Conservation (phyloP, 2,329 filamentous ascomycete species). For the Celoporthe dispersa region DNA sequence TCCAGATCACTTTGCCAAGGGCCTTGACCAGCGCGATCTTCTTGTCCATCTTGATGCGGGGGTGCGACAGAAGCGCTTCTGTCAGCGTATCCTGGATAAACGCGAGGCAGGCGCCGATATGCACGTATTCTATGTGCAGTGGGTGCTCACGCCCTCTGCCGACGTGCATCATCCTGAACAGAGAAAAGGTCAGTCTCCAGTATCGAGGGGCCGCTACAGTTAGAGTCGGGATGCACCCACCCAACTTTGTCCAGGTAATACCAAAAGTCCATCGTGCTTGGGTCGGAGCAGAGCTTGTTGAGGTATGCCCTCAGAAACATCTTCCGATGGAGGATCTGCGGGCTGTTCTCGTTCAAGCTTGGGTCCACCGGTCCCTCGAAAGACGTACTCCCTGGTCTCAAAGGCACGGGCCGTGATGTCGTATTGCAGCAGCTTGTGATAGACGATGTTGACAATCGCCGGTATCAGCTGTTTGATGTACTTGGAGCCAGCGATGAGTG, state of each 20-base stretch:
- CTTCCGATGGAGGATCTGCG: slow-evolving; percentile 77
- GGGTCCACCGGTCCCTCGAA: slow-evolving; percentile 71
- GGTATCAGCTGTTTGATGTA: slow-evolving; percentile 84
- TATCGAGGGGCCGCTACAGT: neutral
- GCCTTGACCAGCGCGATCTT: slow-evolving; percentile 78
- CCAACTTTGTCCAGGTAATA: slow-evolving; percentile 84
- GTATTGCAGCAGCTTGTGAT: slow-evolving; percentile 78
- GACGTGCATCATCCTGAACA: slow-evolving; percentile 74
- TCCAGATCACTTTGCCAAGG: slow-evolving; percentile 82
- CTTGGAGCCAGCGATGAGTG: slow-evolving; percentile 69
- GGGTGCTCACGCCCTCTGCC: slow-evolving; percentile 73
- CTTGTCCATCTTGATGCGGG: slow-evolving; percentile 65
- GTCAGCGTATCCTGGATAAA: slow-evolving; percentile 80
- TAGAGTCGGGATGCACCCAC: slow-evolving; percentile 45
- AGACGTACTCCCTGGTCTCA: slow-evolving; percentile 62
- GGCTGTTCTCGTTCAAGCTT: slow-evolving; percentile 67
- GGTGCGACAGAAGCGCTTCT: slow-evolving; percentile 75
- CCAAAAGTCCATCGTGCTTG: slow-evolving; percentile 78
- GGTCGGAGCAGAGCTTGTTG: slow-evolving; percentile 74
- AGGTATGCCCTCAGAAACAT: slow-evolving; percentile 79
- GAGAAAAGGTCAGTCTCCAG: neutral
- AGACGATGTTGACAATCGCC: slow-evolving; percentile 76
- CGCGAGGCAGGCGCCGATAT: slow-evolving; percentile 72
- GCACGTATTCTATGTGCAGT: slow-evolving; percentile 79
- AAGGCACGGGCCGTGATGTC: slow-evolving; percentile 84